Conservation (phyloP, 2,329 filamentous ascomycete species). For the Botrytis byssoidea region DNA sequence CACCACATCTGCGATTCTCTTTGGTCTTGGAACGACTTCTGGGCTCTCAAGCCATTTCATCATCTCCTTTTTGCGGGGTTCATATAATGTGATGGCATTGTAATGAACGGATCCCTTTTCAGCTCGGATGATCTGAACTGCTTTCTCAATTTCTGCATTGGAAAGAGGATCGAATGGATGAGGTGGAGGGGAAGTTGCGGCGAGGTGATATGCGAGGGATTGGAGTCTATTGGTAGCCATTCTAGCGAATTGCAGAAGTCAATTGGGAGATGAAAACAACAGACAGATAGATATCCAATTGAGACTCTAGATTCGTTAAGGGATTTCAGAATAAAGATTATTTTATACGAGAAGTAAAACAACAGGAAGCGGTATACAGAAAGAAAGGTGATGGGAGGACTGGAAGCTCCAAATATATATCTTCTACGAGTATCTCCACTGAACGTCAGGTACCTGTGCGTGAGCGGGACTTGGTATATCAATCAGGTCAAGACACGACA, state of each 20-base stretch:
- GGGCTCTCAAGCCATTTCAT: slow-evolving; percentile 71
- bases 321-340: not conserved
- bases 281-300: not conserved
- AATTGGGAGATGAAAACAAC: not conserved
- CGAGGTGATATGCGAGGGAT: slow-evolving; percentile 62
- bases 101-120: slow-evolving; percentile 72
- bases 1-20: slow-evolving; percentile 76
- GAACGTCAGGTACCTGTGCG: slow-evolving; percentile 14
- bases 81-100: slow-evolving; percentile 81
- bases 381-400: slow-evolving; percentile 18
- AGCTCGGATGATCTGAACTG: slow-evolving; percentile 66
- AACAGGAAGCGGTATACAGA: slow-evolving; percentile 14
- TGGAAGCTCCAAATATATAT: slow-evolving; percentile 25
- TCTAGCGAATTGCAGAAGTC: not conserved
- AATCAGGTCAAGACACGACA: slow-evolving; percentile 32
- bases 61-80: slow-evolving; percentile 85
- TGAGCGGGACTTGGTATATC: slow-evolving; percentile 35
- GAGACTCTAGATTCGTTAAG: not conserved
- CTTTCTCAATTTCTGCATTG: slow-evolving; percentile 68
- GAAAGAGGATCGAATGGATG: slow-evolving; percentile 80
- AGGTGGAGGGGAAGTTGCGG: slow-evolving; percentile 51
- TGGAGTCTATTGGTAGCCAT: slow-evolving; percentile 52
- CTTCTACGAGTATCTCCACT: slow-evolving; percentile 21
- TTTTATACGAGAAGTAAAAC: not conserved
- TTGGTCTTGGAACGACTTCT: slow-evolving; percentile 58